phyloP scores from a whole-genome alignment of 345 rosid genomes.

The Brassica incana region DNA sequence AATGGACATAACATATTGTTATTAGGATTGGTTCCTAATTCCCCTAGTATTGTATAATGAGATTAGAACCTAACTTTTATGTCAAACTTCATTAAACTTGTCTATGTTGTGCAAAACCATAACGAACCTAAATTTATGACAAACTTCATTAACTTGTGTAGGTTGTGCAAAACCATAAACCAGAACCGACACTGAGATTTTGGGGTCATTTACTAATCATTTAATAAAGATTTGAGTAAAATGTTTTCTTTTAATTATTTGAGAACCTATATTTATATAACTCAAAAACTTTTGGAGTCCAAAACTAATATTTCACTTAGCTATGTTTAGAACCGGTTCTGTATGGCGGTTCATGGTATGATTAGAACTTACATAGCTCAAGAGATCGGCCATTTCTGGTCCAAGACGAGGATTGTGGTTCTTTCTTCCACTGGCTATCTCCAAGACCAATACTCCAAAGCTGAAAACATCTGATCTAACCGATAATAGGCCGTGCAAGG shows the following conservation, averaged over 20 bases:
- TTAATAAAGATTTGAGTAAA: too few species aligned
- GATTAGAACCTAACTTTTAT: background rate
- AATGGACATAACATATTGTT: background rate
- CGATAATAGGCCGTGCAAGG: conserved; percentile 74
- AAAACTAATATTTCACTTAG: too few species aligned
- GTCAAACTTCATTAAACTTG: background rate
- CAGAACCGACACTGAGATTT: too few species aligned
- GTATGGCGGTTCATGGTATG: background rate
- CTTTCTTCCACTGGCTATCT: conserved; percentile 87
- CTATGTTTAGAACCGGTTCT: too few species aligned
- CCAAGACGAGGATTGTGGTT: conserved; percentile 53
- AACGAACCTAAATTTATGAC: too few species aligned
- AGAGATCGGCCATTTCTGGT: conserved; percentile 61
- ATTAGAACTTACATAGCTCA: conserved; percentile 68
- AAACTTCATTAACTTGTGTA: too few species aligned
- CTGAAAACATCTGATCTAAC: conserved; percentile 87
- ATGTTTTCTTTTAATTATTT: too few species aligned
- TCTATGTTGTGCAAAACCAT: background rate
- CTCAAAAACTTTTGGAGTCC: too few species aligned
- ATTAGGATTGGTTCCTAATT: background rate
- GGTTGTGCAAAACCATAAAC: too few species aligned
- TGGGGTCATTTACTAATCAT: too few species aligned
- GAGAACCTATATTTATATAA: too few species aligned
- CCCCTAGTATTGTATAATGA: background rate
- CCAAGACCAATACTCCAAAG: conserved; percentile 77